Evolutionary conservation across 1,284 basidiomycete species (phyloP).

Genomic region (Malassezia cuniculi): DNA sequence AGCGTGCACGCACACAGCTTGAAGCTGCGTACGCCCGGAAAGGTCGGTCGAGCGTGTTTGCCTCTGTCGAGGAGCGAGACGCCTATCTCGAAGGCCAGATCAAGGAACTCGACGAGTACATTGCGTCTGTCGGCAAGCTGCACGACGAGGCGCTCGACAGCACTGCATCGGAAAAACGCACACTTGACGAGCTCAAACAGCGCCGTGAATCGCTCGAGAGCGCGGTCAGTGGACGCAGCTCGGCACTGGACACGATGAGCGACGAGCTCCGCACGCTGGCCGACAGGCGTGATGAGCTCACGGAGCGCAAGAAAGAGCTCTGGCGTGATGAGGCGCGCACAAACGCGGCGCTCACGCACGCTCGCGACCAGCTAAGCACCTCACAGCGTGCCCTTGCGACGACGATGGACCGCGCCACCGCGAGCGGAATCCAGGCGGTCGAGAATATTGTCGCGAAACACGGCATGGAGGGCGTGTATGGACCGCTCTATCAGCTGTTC

Average conservation of each 20-base stretch:
- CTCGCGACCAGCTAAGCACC: conserved; percentile 63
- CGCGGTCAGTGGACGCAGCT: conserved; percentile 53
- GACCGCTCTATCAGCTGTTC: conserved; percentile 85
- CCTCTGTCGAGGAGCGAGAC: conserved; percentile 31
- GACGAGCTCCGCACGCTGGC: conserved; percentile 23
- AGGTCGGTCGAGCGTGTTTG: conserved; percentile 34
- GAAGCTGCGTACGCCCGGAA: conserved; percentile 35
- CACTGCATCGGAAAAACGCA: conserved; percentile 47
- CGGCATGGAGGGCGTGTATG: conserved; percentile 65
- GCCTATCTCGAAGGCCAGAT: conserved; percentile 29
- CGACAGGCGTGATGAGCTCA: conserved; percentile 43
- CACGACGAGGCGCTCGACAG: conserved; percentile 17
- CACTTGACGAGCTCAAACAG: conserved; percentile 59
- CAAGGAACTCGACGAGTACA: conserved; percentile 19
- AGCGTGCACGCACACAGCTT: conserved; percentile 30
- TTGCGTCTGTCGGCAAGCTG: conserved; percentile 17
- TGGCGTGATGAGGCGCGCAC: conserved; percentile 62
- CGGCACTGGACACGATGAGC: conserved; percentile 19
- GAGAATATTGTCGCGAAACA: conserved; percentile 65
- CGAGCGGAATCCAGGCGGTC: conserved; percentile 69
- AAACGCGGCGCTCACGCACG: conserved; percentile 62
- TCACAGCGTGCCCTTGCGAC: conserved; percentile 67
- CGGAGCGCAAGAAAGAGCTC: conserved; percentile 48
- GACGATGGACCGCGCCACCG: conserved; percentile 87
- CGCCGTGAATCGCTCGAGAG: conserved; percentile 49